Base-by-base conservation (phyloP, 2,329 filamentous ascomycete genomes). In the Trichoderma endophyticum region DNA sequence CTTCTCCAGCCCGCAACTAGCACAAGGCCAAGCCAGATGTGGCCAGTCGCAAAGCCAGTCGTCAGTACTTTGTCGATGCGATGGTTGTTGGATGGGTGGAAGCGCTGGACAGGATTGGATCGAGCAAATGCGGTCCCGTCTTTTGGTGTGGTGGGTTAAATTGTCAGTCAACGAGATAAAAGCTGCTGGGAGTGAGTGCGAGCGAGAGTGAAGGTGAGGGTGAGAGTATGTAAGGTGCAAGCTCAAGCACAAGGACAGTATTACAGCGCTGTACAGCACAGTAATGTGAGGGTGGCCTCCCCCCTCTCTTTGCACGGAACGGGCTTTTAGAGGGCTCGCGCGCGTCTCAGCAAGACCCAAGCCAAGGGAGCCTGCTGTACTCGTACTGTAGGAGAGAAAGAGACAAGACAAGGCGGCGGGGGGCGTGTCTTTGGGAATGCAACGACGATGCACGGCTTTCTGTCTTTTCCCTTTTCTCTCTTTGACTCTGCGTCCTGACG, bases 1-100 rank as follows among this genome's bases (percentile, higher is more conserved):
- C 61, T 72, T 72, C 60, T 72, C 71, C 60, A 72, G 70, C 70
- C 70, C 56, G 64, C 43, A 68, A 71, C 69, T 71, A 71, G 69
- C 69, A 71, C 61, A 18, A 30, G 32, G 51, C 66, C 56, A 69
- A 43, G 54, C 66, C 66, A 32, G 14, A 61, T 48, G 56, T 60
- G 66, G 66, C 56, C 56, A 30, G 66, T 43, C 14, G 54, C 43
- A 39, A 39, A 39, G 36, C 36, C 36, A 39, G 36, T 18, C 36
- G 36, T 3, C 30, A 36, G 43, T 24, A 36, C 34, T 64, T 39
- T 64, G 51, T 24, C 24, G 51, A 28, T 56, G 51, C 6, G 61
- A 26, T 21, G 61, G 28, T 63, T 51, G n/a, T 63, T 51, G 43
- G 43, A 51, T 51, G 43, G 43, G 15, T 39, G 36, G 36, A 51